Evolutionary conservation across 2,329 filamentous ascomycete genomes (phyloP).

Genomic region (Talaromyces funiculosus): DNA sequence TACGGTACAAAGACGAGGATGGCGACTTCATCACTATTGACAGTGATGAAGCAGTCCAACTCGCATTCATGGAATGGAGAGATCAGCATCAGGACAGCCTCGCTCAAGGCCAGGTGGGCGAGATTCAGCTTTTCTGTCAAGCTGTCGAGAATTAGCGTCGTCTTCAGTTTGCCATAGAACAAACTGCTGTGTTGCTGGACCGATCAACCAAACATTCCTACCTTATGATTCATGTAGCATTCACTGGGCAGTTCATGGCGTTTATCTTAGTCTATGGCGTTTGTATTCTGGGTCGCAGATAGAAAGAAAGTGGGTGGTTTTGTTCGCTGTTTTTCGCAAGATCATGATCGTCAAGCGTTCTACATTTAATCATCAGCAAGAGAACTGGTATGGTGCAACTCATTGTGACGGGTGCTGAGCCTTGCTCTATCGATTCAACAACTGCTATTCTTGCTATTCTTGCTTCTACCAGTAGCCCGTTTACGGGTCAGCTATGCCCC

Average conservation of each 20-base stretch:
- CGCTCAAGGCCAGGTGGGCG: conserved; percentile 66
- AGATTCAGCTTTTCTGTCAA: conserved; percentile 82
- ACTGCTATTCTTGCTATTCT: not conserved
- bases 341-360: conserved; percentile 5
- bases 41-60: conserved; percentile 92
- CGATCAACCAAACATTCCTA: not conserved
- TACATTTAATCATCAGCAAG: conserved; percentile 1
- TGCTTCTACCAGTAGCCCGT: not conserved
- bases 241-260: conserved; percentile 23
- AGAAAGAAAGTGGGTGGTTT: conserved; percentile 7
- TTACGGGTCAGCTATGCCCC: not conserved
- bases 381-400: not conserved
- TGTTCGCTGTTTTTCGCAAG: conserved; percentile 3
- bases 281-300: conserved; percentile 13
- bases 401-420: not conserved
- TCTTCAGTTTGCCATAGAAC: conserved; percentile 2
- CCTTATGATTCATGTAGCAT: conserved; percentile 13
- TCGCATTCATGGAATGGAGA: conserved; percentile 90
- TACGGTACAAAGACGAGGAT: conserved; percentile 89
- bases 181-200: not conserved
- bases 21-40: conserved; percentile 90
- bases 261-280: conserved; percentile 18
- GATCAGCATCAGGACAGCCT: conserved; percentile 63
- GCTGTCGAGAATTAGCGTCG: conserved; percentile 40
- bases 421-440: not conserved